Evolutionary conservation across 2,329 filamentous ascomycete species (phyloP), one percentile per base, ranked within the genome.

Genomic region (Neoarthrinium moseri): DNA sequence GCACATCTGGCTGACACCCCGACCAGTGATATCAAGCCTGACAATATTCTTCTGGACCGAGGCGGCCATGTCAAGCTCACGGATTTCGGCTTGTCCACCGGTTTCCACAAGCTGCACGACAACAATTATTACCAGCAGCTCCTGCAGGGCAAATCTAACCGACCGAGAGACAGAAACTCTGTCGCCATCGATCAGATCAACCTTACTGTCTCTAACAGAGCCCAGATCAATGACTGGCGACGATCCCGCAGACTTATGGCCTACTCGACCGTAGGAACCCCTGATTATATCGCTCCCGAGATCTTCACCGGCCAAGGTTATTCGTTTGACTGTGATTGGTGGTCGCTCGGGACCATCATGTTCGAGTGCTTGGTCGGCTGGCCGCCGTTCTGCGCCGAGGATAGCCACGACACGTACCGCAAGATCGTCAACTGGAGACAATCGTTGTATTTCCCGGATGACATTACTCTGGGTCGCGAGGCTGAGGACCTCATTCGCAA

Each of bases 341-440:
- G 94, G 94, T 95, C 89, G 18, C 80, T 99, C 40, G 94, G 94
- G 43, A 96, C 94, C 35, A 99, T 99, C 71, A 97, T 99, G 94
- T 99, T 97, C 61, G 94, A 99, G 70, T 99, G 94, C 68, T 78
- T 99, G 56, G 91, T 99, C 51, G 94, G 94, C 59, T 99, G 94
- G 94, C 94, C 94, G 45, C 94, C 94, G 23, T 99, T 99, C 80
- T 99, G 94, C 67, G 92, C 94, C 17, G 94, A 99, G 67, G 92
- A 97, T 65, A 89, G 91, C 50, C 92, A 95, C 63, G 94, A 97
- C 67, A 97, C 94, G 2, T 99, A 99, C 72, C 87, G 92, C 56
- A 99, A 99, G 80, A 99, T 99, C 67, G 91, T 99, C 59, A 96
- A 96, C 72, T 99, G 94, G 94, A 85, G 89, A 46, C 87, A 95